Conservation (phyloP, 192 early-diverging fungal species). For the Linnemannia exigua region DNA sequence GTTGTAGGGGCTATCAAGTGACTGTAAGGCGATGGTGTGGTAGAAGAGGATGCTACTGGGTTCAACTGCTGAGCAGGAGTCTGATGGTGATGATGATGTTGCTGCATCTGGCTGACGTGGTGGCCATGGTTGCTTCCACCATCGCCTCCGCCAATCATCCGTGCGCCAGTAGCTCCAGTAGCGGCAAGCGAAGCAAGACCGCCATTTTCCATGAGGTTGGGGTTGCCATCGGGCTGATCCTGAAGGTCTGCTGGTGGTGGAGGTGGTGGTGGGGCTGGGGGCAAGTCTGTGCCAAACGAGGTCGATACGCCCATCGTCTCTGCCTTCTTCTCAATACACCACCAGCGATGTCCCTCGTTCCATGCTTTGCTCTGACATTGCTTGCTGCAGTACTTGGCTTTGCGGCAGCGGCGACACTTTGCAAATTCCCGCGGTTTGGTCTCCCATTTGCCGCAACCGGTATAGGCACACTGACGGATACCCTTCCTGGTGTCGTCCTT, state of each 20-base stretch:
- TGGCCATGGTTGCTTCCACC: conserved; percentile 22
- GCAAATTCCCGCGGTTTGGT: conserved; percentile 81
- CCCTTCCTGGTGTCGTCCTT: conserved; percentile 80
- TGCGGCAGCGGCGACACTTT: conserved; percentile 90
- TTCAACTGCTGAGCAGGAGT: background rate
- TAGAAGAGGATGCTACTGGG: conserved; percentile 5
- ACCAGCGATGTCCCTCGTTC: conserved; percentile 85
- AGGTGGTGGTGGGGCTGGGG: conserved; percentile 48
- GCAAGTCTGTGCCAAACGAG: conserved; percentile 44
- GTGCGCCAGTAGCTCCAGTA: conserved; percentile 34
- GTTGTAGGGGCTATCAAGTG: background rate
- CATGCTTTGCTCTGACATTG: conserved; percentile 82
- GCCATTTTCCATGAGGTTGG: conserved; percentile 42
- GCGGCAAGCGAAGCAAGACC: conserved; percentile 30
- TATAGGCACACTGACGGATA: conserved; percentile 83
- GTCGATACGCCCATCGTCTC: conserved; percentile 46
- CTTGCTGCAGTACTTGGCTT: conserved; percentile 91
- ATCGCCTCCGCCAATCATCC: conserved; percentile 44
- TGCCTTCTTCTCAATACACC: conserved; percentile 76
- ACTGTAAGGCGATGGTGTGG: background rate
- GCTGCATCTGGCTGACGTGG: conserved; percentile 5
- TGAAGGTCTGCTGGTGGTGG: conserved; percentile 50
- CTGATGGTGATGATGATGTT: conserved; percentile 16
- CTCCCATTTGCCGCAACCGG: conserved; percentile 86
- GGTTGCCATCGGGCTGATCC: conserved; percentile 28